These are phyloP conservation scores for Spathaspora boniae DNA, from an alignment of 805 yeast species.

Conservation along the genomic window DNA sequence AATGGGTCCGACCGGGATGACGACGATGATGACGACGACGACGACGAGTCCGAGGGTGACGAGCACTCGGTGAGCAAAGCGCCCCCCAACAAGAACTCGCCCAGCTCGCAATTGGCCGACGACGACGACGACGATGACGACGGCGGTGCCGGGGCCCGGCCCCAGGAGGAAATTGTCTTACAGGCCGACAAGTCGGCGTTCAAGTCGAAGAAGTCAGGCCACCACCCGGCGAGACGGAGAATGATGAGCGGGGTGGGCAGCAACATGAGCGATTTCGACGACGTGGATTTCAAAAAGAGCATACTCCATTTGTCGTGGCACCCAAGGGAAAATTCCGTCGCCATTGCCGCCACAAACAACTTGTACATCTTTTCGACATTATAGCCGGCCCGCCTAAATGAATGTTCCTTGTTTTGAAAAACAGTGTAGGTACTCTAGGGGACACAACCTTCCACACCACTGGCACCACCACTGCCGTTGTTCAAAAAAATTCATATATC, in stretches of 20 bases:
- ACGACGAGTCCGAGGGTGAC: constrained; percentile 19
- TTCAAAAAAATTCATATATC: too few relatives aligned
- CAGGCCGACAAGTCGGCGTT: constrained; percentile 99
- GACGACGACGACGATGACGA: constrained; percentile 33
- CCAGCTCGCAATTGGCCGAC: constrained; percentile 25
- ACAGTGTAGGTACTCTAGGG: too few relatives aligned
- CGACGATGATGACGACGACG: constrained; percentile 39
- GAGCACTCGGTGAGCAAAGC: constrained; percentile 12
- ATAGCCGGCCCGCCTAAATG: constrained; percentile 28
- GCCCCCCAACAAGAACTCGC: constrained; percentile 28
- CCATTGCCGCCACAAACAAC: constrained; percentile 97
- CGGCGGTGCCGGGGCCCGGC: too few relatives aligned
- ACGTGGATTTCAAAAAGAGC: constrained; percentile 90
- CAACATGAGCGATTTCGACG: constrained; percentile 55
- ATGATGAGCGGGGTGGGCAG: constrained; percentile 47
- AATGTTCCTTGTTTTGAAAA: too few relatives aligned
- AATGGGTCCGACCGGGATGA: constrained; percentile 18
- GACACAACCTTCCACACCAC: too few relatives aligned
- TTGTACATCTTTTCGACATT: constrained; percentile 78
- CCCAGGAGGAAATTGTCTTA: constrained; percentile 66
- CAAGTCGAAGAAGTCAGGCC: constrained; percentile 65
- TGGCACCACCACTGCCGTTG: too few relatives aligned
- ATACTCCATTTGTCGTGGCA: constrained; percentile 98
- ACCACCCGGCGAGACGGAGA: constrained; percentile 42
- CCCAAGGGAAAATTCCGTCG: constrained; percentile 93